Conservation (phyloP, 1,139 yeast genomes). For the Meyerozyma athensensis region DNA sequence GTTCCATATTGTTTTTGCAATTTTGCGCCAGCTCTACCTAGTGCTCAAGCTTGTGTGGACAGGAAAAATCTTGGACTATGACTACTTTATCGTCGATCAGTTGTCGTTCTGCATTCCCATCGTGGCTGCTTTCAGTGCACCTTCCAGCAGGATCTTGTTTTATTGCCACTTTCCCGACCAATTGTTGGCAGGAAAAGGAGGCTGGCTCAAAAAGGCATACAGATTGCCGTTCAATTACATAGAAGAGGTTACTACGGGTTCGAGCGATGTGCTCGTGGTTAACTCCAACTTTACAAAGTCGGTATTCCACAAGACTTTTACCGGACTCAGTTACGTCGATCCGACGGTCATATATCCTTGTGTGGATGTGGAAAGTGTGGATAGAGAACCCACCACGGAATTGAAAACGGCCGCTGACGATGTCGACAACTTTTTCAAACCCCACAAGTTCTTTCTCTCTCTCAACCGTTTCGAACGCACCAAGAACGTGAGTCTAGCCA, state of each 20-base stretch:
- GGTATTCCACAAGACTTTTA: conserved; percentile 64
- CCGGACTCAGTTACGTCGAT: conserved; percentile 28
- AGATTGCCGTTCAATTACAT: conserved; percentile 75
- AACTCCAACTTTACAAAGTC: conserved; percentile 79
- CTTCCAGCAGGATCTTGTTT: conserved; percentile 53
- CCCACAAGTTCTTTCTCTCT: conserved; percentile 52
- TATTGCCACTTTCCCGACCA: conserved; percentile 98
- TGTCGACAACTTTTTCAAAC: conserved; percentile 30
- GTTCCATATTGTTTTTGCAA: conserved; percentile 79
- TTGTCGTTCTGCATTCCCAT: conserved; percentile 82
- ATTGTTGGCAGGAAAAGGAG: conserved; percentile 57
- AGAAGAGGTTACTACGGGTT: conserved; percentile 76
- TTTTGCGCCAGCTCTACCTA: conserved; percentile 73
- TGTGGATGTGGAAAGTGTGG: conserved; percentile 41
- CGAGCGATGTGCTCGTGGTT: conserved; percentile 77
- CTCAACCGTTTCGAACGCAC: conserved; percentile 86
- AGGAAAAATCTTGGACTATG: conserved; percentile 49
- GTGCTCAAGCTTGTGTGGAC: conserved; percentile 44
- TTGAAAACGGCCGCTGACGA: conserved; percentile 21
- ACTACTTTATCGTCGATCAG: conserved; percentile 82
- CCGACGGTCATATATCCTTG: conserved; percentile 90
- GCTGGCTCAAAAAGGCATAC: conserved; percentile 57
- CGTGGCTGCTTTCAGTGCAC: conserved; percentile 45
- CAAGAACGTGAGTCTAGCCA: conserved; percentile 76
- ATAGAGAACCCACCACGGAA: conserved; percentile 14